A percentile compares a stretch with the other conserved stretches of the same genome.
phyloP scores from a whole-genome alignment of 2,329 filamentous ascomycete genomes.

The Aspergillus oerlinghausenensis region DNA sequence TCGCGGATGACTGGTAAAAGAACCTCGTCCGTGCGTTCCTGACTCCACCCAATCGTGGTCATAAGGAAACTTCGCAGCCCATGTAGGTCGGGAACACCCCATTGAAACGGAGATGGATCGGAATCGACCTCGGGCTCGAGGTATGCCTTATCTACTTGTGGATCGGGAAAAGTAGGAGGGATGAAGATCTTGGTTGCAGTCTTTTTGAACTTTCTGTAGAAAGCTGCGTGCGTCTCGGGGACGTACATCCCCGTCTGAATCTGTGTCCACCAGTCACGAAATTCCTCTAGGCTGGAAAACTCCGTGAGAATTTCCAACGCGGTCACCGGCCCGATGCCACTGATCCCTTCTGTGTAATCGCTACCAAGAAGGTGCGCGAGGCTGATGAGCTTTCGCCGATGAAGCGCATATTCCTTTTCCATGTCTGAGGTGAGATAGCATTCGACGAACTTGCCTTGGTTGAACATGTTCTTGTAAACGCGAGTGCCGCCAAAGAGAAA shows the following conservation, averaged over 20 bases:
- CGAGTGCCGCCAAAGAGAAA: constrained; percentile 95
- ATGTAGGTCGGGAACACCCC: constrained; percentile 91
- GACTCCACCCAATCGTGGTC: constrained; percentile 86
- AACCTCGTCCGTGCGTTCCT: constrained; percentile 90
- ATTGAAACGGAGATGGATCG: constrained; percentile 76
- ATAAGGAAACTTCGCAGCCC: constrained; percentile 80
- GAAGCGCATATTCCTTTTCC: constrained; percentile 82
- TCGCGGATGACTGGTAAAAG: constrained; percentile 92
- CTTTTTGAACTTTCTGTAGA: constrained; percentile 82
- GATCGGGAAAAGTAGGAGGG: constrained; percentile 71
- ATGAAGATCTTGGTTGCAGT: constrained; percentile 84
- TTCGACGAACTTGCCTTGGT: constrained; percentile 94
- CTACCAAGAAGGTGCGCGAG: constrained; percentile 87
- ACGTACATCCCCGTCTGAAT: constrained; percentile 67
- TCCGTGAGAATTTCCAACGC: constrained; percentile 92
- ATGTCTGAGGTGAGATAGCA: constrained; percentile 84
- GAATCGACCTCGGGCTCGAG: constrained; percentile 78
- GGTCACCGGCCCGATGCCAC: constrained; percentile 88
- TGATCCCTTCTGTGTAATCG: constrained; percentile 90
- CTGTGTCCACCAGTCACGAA: constrained; percentile 80
- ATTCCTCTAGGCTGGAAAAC: constrained; percentile 68
- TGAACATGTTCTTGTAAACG: constrained; percentile 99
- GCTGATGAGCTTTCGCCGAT: constrained; percentile 79
- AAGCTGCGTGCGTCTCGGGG: constrained; percentile 54
- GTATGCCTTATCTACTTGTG: constrained; percentile 77